Conservation (phyloP, 345 rosid genomes). For the Eucalyptus cloeziana region DNA sequence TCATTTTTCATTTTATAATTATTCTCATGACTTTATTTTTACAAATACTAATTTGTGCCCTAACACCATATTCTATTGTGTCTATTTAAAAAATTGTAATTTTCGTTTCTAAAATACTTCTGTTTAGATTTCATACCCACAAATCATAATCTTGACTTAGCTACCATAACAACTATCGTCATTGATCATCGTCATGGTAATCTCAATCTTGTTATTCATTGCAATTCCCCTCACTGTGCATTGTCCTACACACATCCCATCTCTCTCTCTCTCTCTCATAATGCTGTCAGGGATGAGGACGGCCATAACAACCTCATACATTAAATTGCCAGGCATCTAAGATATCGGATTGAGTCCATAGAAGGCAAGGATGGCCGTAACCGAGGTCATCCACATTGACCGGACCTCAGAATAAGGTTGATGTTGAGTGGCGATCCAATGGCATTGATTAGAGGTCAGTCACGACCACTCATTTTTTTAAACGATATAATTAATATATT, state of each 20-base stretch:
- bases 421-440: too few species aligned
- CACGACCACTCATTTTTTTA: too few species aligned
- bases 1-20: background rate
- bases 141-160: background rate
- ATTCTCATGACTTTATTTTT: background rate
- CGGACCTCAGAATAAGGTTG: too few species aligned
- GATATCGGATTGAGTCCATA: too few species aligned
- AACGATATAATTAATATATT: too few species aligned
- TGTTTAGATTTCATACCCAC: fast-evolving
- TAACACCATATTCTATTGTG: background rate
- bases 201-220: background rate
- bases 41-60: background rate
- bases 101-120: fast-evolving
- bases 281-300: too few species aligned
- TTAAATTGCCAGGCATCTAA: too few species aligned
- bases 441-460: too few species aligned
- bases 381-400: too few species aligned
- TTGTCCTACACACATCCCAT: background rate
- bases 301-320: too few species aligned
- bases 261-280: too few species aligned
- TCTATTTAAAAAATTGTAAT: background rate
- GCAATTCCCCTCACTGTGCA: background rate
- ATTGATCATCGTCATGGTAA: background rate
- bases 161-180: background rate
- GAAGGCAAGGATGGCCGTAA: too few species aligned